Evolutionary conservation across 768 basidiomycete genomes (phyloP), one percentile per base, ranked within the genome.

Genomic region (Exidia glandulosa): DNA sequence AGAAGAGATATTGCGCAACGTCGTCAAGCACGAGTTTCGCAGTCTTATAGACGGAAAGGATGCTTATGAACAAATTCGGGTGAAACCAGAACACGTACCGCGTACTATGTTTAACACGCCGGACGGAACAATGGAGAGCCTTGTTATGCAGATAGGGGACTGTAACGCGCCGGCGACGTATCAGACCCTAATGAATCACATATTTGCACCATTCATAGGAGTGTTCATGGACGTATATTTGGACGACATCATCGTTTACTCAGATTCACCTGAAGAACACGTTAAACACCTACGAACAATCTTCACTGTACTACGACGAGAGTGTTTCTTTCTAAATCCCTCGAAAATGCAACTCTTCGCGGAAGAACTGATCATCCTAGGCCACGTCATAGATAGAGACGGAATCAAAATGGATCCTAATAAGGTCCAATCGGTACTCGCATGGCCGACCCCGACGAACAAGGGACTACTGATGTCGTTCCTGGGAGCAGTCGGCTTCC

Each of bases 401-500:
- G 70, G 70, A 0, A 67, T 72, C 50, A 48, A 54, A 13, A 69
- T 68, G 65, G 70, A 72, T 48, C 67, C 66, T 12, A 58, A 69
- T 27, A 71, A 60, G 61, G 67, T 58, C 10, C 61, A 59, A 67
- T 63, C 30, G 27, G 58, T 72, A 59, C 66, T 16, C 57, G 71
- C 33, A 33, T 77, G 57, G 72, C 69, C 68, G 59, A 47, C 58
- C 4, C 70, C 70, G 2, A 67, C 66, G 1, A 65, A 57, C 36
- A 60, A 63, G 69, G 31, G 73, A 69, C 58, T 73, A 4, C 55
- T 75, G 27, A 57, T 52, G 1, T 67, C 69, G 2, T 76, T 77
- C 62, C 57, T 75, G 0, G 75, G 76, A 1, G 62, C 72, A 1
- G 76, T 74, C 1, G 72, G 73, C 1, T 77, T 69, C 59, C 63